Conservation (phyloP, 345 rosid genomes). For the Dimocarpus longan region DNA sequence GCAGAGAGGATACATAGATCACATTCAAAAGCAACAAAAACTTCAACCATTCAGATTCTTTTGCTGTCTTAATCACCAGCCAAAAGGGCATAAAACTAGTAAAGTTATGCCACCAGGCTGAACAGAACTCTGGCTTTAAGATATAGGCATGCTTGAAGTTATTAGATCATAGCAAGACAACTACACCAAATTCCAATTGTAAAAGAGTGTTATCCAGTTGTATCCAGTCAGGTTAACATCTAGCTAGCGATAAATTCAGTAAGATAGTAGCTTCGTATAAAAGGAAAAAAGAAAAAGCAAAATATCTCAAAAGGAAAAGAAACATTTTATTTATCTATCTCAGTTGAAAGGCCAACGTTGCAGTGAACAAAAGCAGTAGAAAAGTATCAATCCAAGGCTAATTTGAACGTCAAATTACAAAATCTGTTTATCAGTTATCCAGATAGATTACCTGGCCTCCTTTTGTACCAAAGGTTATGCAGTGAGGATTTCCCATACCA, state of each 20-base stretch:
- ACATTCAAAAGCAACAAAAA: background rate
- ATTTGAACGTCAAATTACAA: too few species aligned
- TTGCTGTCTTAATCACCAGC: background rate
- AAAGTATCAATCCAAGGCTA: too few species aligned
- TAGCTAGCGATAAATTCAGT: background rate
- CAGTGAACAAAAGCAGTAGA: too few species aligned
- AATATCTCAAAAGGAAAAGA: too few species aligned
- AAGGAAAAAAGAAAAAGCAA: too few species aligned
- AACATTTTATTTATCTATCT: background rate
- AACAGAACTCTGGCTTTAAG: background rate
- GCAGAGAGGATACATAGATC: background rate
- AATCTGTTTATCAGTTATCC: too few species aligned
- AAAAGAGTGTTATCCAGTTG: background rate
- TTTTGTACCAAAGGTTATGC: constrained; percentile 72
- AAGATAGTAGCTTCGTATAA: background rate
- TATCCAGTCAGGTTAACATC: background rate
- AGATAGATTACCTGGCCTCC: constrained; percentile 53
- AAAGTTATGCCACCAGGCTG: background rate
- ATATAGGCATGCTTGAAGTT: background rate
- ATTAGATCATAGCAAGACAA: background rate
- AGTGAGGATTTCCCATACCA: constrained; percentile 99
- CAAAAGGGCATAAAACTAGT: background rate
- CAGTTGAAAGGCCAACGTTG: background rate
- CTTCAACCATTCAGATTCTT: background rate
- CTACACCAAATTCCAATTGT: background rate